Evolutionary conservation across 768 basidiomycete species (phyloP), one percentile per base, ranked within the genome.

Genomic region (Leccinum boreale): DNA sequence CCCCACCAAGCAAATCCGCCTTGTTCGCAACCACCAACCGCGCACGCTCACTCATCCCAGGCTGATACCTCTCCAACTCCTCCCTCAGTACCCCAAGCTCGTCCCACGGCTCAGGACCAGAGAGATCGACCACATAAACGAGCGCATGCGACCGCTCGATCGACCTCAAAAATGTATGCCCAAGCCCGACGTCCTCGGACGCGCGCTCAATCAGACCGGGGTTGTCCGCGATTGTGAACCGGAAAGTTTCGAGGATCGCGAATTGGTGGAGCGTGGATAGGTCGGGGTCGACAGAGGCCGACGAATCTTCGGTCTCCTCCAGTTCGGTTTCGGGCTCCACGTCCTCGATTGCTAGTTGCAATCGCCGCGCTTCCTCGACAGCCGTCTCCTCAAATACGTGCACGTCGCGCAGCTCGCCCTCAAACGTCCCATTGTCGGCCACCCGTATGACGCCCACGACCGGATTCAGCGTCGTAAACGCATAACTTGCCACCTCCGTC

Each of bases 161-260:
- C 1, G 92, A 88, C 12, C 94, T 85, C 28, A 99, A 74, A 78
- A 98, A 98, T 1, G 90, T 89, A 73, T 98, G 94, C 0, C 96
- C 97, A 2, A 98, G 81, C 4, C 95, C 97, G 50, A 93, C 85
- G 69, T 96, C 91, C 65, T 92, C 85, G 3, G 92, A 90, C 3
- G 94, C 91, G 14, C 82, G 79, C 9, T 84, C 81, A 56, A 98
- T 86, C 47, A 98, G 85, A 8, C 97, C 97, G 0, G 97, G 97
- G 68, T 98, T 98, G 74, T 99, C 97, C 36, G 94, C 92, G 62
- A 99, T 86, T 14, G 94, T 97, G 78, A 98, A 97, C 10, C 97
- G 84, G 70, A 92, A 88, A 5, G 78, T 74, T 72, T 98, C 95
- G 45, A 78, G 77, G 31, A 83, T 64, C 65, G 86, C 82, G 58